Base-by-base conservation (phyloP, 495 filamentous ascomycete genomes). In the Bacidia gigantensis region DNA sequence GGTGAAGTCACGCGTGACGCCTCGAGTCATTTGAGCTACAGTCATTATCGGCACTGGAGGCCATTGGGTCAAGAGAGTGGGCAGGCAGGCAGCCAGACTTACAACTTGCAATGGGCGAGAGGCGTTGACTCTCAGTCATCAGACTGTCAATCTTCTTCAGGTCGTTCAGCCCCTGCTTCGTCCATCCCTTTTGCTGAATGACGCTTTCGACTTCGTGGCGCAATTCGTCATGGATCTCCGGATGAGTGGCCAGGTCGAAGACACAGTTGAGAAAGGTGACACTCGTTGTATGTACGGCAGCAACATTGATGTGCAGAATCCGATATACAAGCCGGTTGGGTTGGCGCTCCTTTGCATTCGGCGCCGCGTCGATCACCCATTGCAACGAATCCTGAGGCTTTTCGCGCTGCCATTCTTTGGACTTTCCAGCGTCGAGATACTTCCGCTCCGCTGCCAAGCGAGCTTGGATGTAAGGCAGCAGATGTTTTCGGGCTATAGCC, bases 61-160 rank as follows among this genome's bases (percentile, higher is more conserved):
- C n/a, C n/a, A n/a, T n/a, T n/a, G n/a, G n/a, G n/a, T n/a, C n/a
- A n/a, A n/a, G n/a, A n/a, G n/a, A n/a, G n/a, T n/a, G n/a, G n/a
- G n/a, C n/a, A n/a, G n/a, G n/a, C n/a, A n/a, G n/a, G n/a, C n/a
- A n/a, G n/a, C 7, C 29, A 7, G 29, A 35, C 29, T 7, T 35
- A 35, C 29, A 35, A 14, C 29, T 35, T 35, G 29, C 5, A 14
- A 35, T 35, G 29, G 29, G 29, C 17, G 14, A 62, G 18, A 66
- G 62, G 1, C 69, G 55, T 47, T 65, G 64, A 9, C 62, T 65
- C 46, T 72, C 69, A 0, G 61, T 62, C 46, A 72, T 26, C 21
- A 70, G 69, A 45, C 67, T 69, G 50, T 72, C 69, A 47, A 69
- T 17, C 14, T 35, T 35, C 29, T 35, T 35, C 11, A 53, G 43